Evolutionary conservation across 2,329 filamentous ascomycete genomes (phyloP).

Genomic region (Oidium heveae): DNA sequence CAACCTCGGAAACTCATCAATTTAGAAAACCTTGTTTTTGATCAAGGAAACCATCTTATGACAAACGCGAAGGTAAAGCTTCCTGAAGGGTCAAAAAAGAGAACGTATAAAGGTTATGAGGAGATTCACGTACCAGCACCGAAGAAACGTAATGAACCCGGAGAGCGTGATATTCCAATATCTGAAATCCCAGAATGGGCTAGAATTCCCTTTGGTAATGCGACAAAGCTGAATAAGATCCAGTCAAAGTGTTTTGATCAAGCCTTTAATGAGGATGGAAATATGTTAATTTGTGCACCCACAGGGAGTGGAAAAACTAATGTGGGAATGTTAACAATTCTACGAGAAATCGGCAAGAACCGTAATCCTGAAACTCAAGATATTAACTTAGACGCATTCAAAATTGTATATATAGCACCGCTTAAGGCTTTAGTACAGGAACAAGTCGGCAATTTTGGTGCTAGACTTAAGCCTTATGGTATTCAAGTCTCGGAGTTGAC

Average conservation of each 20-base stretch:
- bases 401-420: slow-evolving; percentile 94
- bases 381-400: slow-evolving; percentile 88
- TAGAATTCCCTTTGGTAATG: slow-evolving; percentile 56
- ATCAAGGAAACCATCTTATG: slow-evolving; percentile 97
- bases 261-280: slow-evolving; percentile 82
- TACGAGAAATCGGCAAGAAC: slow-evolving; percentile 91
- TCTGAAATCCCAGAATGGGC: slow-evolving; percentile 86
- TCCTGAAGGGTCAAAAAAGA: slow-evolving; percentile 82
- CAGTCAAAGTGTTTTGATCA: slow-evolving; percentile 82
- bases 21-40: slow-evolving; percentile 85
- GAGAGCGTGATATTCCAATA: slow-evolving; percentile 60
- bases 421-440: slow-evolving; percentile 91
- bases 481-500: slow-evolving; percentile 89
- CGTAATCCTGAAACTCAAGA: slow-evolving; percentile 72
- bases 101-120: slow-evolving; percentile 92
- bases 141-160: slow-evolving; percentile 60
- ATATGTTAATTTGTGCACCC: slow-evolving; percentile 92
- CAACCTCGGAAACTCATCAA: slow-evolving; percentile 77
- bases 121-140: slow-evolving; percentile 92
- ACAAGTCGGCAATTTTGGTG: slow-evolving; percentile 93
- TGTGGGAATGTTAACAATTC: slow-evolving; percentile 88
- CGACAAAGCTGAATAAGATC: slow-evolving; percentile 77
- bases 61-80: slow-evolving; percentile 92
- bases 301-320: slow-evolving; percentile 98
- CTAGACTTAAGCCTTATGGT: slow-evolving; percentile 69